These are phyloP conservation scores for Fusarium proliferatum DNA, from an alignment of 2,329 filamentous ascomycete genomes.

Conservation along the genomic window DNA sequence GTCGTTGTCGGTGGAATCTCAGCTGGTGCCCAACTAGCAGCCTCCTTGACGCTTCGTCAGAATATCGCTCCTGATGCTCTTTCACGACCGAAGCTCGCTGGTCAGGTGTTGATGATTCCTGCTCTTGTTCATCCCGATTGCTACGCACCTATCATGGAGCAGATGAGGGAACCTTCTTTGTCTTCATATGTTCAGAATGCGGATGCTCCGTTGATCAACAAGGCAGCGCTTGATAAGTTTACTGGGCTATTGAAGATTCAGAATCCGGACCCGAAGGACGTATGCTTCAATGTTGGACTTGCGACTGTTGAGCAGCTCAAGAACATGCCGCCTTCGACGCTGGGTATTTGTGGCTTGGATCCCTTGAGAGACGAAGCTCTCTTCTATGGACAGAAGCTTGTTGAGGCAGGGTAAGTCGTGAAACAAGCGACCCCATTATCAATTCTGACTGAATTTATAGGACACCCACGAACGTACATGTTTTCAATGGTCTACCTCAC, in stretches of 20 bases:
- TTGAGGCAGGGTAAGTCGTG: slow-evolving; percentile 53
- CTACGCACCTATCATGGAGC: slow-evolving; percentile 46
- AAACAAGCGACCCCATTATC: too few species aligned
- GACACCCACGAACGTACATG: slow-evolving; percentile 54
- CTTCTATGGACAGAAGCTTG: slow-evolving; percentile 57
- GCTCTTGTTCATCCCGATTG: slow-evolving; percentile 48
- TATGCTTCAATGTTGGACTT: slow-evolving; percentile 51
- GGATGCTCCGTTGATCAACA: slow-evolving; percentile 55
- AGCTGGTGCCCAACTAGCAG: slow-evolving; percentile 58
- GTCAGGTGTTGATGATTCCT: slow-evolving; percentile 64
- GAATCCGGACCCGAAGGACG: slow-evolving; percentile 44
- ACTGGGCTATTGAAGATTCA: slow-evolving; percentile 43
- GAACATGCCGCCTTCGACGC: slow-evolving; percentile 56
- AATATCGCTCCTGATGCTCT: slow-evolving; percentile 42
- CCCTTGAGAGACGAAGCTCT: slow-evolving; percentile 61
- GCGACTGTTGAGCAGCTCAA: slow-evolving; percentile 49
- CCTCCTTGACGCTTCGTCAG: slow-evolving; percentile 54
- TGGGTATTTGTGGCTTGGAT: slow-evolving; percentile 60
- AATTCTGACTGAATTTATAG: too few species aligned
- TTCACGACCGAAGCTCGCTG: slow-evolving; percentile 51
- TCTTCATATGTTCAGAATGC: slow-evolving; percentile 60
- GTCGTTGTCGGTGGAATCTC: slow-evolving; percentile 62
- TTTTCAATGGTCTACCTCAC: slow-evolving; percentile 66
- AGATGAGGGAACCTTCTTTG: slow-evolving; percentile 51
- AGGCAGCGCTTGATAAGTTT: slow-evolving; percentile 39